phyloP scores from a whole-genome alignment of 2,329 filamentous ascomycete genomes.

The Metarhizium robertsii region DNA sequence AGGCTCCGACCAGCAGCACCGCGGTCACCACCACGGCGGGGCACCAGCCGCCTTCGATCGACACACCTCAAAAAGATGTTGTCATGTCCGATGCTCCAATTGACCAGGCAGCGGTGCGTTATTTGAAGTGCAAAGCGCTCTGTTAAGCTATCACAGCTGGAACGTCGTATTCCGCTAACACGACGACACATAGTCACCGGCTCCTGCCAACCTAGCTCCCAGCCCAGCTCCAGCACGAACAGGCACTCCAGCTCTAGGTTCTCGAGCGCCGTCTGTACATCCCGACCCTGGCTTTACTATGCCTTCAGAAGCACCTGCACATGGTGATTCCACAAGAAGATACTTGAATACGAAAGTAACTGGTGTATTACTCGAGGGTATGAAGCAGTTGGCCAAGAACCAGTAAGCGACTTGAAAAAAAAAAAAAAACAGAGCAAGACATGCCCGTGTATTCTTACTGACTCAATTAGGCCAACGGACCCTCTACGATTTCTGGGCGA shows the following conservation, averaged over 20 bases:
- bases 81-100: conserved; percentile 33
- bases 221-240: conserved; percentile 35
- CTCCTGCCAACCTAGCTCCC: conserved; percentile 24
- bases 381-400: conserved; percentile 63
- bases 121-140: not conserved
- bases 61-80: conserved; percentile 26
- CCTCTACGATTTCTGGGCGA: conserved; percentile 62
- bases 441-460: conserved; percentile 1
- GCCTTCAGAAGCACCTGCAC: conserved; percentile 49
- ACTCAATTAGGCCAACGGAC: conserved; percentile 45
- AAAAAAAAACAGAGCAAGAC: not conserved
- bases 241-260: conserved; percentile 40
- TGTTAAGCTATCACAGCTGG: not conserved
- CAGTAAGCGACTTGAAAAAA: conserved; percentile 44
- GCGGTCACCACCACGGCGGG: conserved; percentile 7
- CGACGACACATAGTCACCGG: conserved; percentile 22
- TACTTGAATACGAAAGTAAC: conserved; percentile 67
- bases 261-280: conserved; percentile 47
- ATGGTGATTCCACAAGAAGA: conserved; percentile 59
- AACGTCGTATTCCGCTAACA: not conserved
- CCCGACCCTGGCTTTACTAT: conserved; percentile 44
- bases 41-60: conserved; percentile 8
- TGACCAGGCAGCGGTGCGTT: conserved; percentile 31
- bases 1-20: conserved; percentile 11
- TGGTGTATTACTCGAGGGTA: conserved; percentile 58